These are phyloP conservation scores for Aspergillus amoenus DNA, from an alignment of 2,329 filamentous ascomycete genomes.

Conservation along the genomic window DNA sequence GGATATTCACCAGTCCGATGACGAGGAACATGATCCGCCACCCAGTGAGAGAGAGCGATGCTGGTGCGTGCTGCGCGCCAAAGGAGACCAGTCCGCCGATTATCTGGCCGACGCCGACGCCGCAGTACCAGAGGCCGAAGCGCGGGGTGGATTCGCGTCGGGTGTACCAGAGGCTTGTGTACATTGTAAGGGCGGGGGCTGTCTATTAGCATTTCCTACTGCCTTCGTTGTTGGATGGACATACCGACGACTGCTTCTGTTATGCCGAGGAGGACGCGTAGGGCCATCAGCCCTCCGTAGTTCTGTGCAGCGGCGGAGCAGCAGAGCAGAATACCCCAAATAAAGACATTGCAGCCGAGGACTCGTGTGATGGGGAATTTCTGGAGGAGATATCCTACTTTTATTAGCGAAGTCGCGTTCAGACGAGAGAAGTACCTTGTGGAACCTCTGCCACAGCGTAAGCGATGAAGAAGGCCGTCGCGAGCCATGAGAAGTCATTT, in stretches of 20 bases:
- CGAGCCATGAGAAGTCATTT: slow-evolving; percentile 63
- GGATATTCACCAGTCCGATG: slow-evolving; percentile 26
- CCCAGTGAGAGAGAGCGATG: slow-evolving; percentile 18
- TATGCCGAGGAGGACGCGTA: slow-evolving; percentile 59
- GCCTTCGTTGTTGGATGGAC: not conserved
- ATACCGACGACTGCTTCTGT: slow-evolving; percentile 44
- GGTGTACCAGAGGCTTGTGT: slow-evolving; percentile 31
- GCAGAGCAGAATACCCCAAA: slow-evolving; percentile 54
- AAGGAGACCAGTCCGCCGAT: slow-evolving; percentile 31
- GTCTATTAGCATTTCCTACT: not conserved
- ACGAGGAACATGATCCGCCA: slow-evolving; percentile 32
- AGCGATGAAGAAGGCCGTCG: slow-evolving; percentile 64
- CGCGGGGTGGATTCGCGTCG: slow-evolving; percentile 25
- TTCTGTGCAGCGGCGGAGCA: slow-evolving; percentile 49
- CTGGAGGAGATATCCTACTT: slow-evolving; percentile 57
- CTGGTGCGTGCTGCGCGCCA: slow-evolving; percentile 27
- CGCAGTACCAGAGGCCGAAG: slow-evolving; percentile 32
- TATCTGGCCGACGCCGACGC: slow-evolving; percentile 29
- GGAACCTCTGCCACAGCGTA: slow-evolving; percentile 60
- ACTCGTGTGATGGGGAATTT: slow-evolving; percentile 61
- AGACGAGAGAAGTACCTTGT: slow-evolving; percentile 50
- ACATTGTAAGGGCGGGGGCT: slow-evolving; percentile 28
- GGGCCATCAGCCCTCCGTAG: slow-evolving; percentile 52
- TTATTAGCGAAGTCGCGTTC: not conserved
- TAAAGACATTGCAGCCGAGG: slow-evolving; percentile 57